Evolutionary conservation across 768 basidiomycete species (phyloP), one percentile per base, ranked within the genome.

Genomic region (button mushroom (Agaricus bisporus)): DNA sequence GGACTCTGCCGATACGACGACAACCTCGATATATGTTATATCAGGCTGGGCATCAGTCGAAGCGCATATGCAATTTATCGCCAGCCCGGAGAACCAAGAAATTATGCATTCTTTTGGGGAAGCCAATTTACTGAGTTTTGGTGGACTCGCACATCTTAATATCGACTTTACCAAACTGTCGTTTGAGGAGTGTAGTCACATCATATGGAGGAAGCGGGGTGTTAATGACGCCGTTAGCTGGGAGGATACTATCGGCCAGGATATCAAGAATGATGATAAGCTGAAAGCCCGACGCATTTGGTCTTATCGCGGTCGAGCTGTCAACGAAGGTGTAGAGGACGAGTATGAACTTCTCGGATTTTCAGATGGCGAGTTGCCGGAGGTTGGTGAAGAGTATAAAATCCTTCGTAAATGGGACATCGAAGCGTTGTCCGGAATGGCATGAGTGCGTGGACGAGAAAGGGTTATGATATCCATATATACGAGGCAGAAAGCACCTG

Each of bases 31-130:
- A 2, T 70, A 73, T 59, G 56, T 80, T 25, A 59, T 77, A 28
- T 71, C 75, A 0, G 76, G 77, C 10, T 80, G 78, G 79, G 38
- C 62, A 48, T 67, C 68, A 53, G 70, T 73, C 20, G 59, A 55
- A 10, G 69, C 71, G 8, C 78, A 79, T 58, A 56, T 68, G 25
- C 62, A 64, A 36, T 80, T 75, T 73, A 72, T 77, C 15, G 57
- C 55, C 5, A 73, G 72, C 51, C 64, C 70, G 3, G 59, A 60
- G 48, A 77, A 77, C 48, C 69, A 74, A 56, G 66, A 61, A 32
- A 58, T 78, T 20, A 56, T 76, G 38, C 49, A 51, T 45, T 49
- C 63, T 17, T 63, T 73, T 17, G 59, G 57, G 12, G 52, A 54
- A 41, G 38, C 22, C 44, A 60, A 65, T 5, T 59, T 69, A 18